A percentile compares a stretch with the other conserved stretches of the same genome.
phyloP scores from a whole-genome alignment of 2,329 filamentous ascomycete genomes.

The Thermothelomyces thermophilus region DNA sequence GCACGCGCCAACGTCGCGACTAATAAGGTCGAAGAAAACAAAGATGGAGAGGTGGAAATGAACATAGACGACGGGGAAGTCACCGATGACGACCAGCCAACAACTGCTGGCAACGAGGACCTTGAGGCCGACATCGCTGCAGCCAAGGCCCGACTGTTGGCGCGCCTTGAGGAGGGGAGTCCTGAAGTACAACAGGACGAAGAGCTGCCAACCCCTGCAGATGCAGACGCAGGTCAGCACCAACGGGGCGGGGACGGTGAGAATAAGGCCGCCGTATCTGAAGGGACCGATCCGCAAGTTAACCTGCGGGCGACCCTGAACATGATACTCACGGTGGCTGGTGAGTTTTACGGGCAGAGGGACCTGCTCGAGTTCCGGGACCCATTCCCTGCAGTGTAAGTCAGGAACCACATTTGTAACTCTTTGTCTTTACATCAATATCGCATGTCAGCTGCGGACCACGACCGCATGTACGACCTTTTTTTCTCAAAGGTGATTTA shows the following conservation, averaged over 20 bases:
- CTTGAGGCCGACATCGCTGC: slow-evolving; percentile 38
- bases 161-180: slow-evolving; percentile 33
- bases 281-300: slow-evolving; percentile 33
- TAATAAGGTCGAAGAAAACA: background rate
- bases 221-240: slow-evolving; percentile 24
- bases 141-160: slow-evolving; percentile 44
- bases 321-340: slow-evolving; percentile 84
- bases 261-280: slow-evolving; percentile 23
- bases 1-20: background rate
- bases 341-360: slow-evolving; percentile 82
- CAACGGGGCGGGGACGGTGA: slow-evolving; percentile 1
- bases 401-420: too few relatives aligned
- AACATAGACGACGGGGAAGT: slow-evolving; percentile 36
- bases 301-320: slow-evolving; percentile 69
- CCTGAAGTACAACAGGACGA: slow-evolving; percentile 8
- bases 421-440: too few relatives aligned
- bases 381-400: slow-evolving; percentile 45
- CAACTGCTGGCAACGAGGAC: slow-evolving; percentile 23
- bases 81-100: slow-evolving; percentile 25
- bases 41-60: slow-evolving; percentile 24
- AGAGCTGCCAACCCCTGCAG: slow-evolving; percentile 25
- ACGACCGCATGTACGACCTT: background rate
- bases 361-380: slow-evolving; percentile 74
- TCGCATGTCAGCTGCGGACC: too few relatives aligned
- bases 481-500: background rate